Evolutionary conservation across 179 eudicot genomes (phyloP).

Genomic region (Spergularia azorica): DNA sequence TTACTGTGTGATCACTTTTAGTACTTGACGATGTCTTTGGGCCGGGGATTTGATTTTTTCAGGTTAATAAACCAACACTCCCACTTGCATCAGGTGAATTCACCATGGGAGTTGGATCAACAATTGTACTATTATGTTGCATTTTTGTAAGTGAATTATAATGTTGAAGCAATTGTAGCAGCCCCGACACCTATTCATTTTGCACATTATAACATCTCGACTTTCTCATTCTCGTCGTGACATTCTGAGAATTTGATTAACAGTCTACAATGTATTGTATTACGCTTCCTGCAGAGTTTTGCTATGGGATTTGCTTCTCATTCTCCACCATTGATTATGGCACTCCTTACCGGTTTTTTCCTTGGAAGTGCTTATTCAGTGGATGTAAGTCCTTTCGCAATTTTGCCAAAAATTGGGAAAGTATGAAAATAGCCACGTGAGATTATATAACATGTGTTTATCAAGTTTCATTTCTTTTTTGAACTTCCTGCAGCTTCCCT

Average conservation of each 20-base stretch:
- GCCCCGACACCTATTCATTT: too few relatives aligned
- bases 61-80: slow-evolving; percentile 36
- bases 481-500: slow-evolving; percentile 29
- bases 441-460: too few relatives aligned
- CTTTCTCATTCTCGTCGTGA: background rate
- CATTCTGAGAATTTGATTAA: background rate
- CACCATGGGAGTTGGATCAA: slow-evolving; percentile 17
- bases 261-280: background rate
- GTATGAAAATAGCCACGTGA: too few relatives aligned
- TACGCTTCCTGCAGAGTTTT: slow-evolving; percentile 25
- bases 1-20: background rate
- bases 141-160: slow-evolving; percentile 16
- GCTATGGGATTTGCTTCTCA: slow-evolving; percentile 26
- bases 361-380: slow-evolving; percentile 54
- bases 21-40: background rate
- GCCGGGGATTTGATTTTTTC: background rate
- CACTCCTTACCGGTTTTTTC: slow-evolving; percentile 34
- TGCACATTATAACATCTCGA: background rate
- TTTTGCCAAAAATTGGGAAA: too few relatives aligned
- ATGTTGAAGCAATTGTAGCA: background rate
- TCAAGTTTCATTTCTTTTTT: background rate
- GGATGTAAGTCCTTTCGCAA: slow-evolving; percentile 36
- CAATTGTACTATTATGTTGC: slow-evolving; percentile 26
- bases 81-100: slow-evolving; percentile 38
- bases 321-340: slow-evolving; percentile 31